Conservation (phyloP, 768 basidiomycete genomes). For the Tubosaeta brunneosetosa region DNA sequence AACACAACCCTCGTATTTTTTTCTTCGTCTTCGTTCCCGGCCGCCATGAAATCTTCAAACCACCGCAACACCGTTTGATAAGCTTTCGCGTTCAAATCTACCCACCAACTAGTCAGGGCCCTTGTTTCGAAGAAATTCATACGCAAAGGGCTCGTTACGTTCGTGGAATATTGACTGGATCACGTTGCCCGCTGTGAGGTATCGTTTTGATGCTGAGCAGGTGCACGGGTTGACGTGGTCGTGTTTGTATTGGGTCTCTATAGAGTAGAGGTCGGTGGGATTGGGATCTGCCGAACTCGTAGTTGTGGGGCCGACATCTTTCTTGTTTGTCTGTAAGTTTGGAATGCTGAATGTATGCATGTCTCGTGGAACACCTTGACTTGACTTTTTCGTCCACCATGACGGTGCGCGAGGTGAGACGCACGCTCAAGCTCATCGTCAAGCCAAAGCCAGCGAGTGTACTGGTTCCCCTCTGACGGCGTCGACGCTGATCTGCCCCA, state of each 20-base stretch:
- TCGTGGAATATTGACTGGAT: constrained; percentile 56
- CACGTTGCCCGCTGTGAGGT: constrained; percentile 39
- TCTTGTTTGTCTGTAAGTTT: neutral
- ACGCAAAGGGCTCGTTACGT: constrained; percentile 67
- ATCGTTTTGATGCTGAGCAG: constrained; percentile 57
- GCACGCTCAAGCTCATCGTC: constrained; percentile 22
- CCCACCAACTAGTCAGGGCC: constrained; percentile 62
- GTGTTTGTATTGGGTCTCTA: constrained; percentile 41
- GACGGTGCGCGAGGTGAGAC: constrained; percentile 13
- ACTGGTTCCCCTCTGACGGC: neutral
- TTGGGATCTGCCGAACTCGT: constrained; percentile 42
- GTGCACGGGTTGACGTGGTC: constrained; percentile 37
- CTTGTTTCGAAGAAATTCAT: constrained; percentile 30
- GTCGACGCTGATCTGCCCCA: neutral
- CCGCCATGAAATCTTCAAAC: neutral
- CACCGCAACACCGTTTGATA: neutral
- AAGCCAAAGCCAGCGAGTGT: constrained; percentile 28
- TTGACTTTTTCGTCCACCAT: neutral
- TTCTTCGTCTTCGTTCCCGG: neutral
- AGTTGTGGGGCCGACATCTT: constrained; percentile 64
- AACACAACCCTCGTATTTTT: neutral
- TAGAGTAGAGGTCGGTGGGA: constrained; percentile 55
- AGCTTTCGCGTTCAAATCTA: neutral
- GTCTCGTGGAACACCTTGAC: neutral
- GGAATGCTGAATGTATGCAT: constrained; percentile 8